These are phyloP conservation scores for Moesziomyces sp. DNA, from an alignment of 1,284 basidiomycete genomes.

Conservation along the genomic window DNA sequence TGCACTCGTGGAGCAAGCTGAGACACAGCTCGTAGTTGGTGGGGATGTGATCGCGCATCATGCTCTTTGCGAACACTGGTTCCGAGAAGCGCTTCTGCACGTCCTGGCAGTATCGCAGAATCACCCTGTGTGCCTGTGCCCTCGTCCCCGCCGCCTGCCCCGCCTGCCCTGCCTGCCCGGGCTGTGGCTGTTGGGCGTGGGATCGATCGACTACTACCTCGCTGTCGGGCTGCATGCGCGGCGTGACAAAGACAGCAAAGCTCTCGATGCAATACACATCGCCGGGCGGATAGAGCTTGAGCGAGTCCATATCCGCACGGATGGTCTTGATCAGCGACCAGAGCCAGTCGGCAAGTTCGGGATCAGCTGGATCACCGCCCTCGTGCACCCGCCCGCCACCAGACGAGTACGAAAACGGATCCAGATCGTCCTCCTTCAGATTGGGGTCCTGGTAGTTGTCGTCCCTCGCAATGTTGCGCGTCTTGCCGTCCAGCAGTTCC, in stretches of 20 bases:
- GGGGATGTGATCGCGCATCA: slow-evolving; percentile 60
- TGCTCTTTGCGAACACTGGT: slow-evolving; percentile 67
- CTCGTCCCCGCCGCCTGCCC: slow-evolving; percentile 12
- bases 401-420: slow-evolving; percentile 44
- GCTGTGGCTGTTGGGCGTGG: neutral
- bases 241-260: slow-evolving; percentile 57
- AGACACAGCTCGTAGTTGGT: slow-evolving; percentile 62
- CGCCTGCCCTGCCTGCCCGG: neutral
- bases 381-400: slow-evolving; percentile 20
- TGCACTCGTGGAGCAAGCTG: slow-evolving; percentile 50
- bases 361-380: slow-evolving; percentile 14
- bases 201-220: slow-evolving; percentile 18
- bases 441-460: slow-evolving; percentile 48
- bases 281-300: slow-evolving; percentile 60
- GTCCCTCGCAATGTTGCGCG: slow-evolving; percentile 52
- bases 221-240: slow-evolving; percentile 39
- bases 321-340: slow-evolving; percentile 64
- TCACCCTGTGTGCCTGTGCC: slow-evolving; percentile 69
- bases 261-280: slow-evolving; percentile 60
- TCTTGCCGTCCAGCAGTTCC: slow-evolving; percentile 52
- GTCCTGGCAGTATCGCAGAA: slow-evolving; percentile 70
- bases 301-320: slow-evolving; percentile 53
- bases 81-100: slow-evolving; percentile 71
- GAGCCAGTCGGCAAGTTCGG: slow-evolving; percentile 55
- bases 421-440: slow-evolving; percentile 35